Conservation (phyloP, 345 rosid genomes). For the Xanthoceras sorbifolium region DNA sequence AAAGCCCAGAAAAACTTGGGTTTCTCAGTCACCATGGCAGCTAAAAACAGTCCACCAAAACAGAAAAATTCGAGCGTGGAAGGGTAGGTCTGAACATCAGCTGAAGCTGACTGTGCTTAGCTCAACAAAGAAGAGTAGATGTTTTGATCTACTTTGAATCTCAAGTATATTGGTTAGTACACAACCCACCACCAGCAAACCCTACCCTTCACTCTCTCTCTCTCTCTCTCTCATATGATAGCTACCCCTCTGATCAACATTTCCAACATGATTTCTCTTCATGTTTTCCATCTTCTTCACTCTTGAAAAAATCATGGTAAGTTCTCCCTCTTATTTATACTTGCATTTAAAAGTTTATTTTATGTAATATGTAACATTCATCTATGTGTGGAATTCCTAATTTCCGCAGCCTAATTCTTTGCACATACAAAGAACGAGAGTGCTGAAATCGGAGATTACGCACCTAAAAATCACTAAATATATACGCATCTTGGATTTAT, state of each 20-base stretch:
- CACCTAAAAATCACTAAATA: too few species aligned
- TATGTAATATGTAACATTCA: too few species aligned
- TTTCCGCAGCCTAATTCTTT: not conserved
- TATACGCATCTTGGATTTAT: not conserved
- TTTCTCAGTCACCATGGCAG: constrained; percentile 3
- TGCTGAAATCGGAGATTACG: not conserved
- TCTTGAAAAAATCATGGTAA: constrained; percentile 21
- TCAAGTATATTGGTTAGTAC: not conserved
- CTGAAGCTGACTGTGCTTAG: constrained; percentile 9
- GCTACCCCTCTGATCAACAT: not conserved
- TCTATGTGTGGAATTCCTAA: not conserved
- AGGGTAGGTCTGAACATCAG: constrained; percentile 35
- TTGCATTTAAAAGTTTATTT: not conserved
- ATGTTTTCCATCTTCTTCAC: not conserved
- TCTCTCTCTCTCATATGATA: not conserved
- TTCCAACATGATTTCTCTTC: constrained; percentile 5
- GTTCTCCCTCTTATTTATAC: not conserved
- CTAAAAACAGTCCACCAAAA: not conserved
- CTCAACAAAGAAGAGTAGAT: constrained; percentile 21
- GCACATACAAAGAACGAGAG: not conserved
- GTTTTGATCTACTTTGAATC: not conserved
- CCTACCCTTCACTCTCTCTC: not conserved
- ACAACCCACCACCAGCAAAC: not conserved
- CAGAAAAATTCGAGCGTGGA: not conserved
- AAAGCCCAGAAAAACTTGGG: constrained; percentile 16